Evolutionary conservation across 495 filamentous ascomycete genomes (phyloP).

Genomic region (Podospora bellae-mahoneyi): DNA sequence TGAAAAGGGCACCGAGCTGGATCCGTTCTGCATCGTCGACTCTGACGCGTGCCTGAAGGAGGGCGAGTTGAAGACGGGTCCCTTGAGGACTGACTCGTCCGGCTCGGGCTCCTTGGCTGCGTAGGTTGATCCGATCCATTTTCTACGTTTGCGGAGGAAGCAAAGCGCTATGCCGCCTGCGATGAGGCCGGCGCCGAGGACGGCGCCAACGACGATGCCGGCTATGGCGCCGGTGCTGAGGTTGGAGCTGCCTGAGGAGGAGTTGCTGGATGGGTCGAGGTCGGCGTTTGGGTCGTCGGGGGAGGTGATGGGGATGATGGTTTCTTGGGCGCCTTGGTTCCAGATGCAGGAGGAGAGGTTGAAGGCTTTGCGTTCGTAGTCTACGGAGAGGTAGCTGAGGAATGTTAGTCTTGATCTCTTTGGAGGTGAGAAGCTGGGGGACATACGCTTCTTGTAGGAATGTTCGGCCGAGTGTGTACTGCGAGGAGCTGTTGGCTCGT

Average conservation of each 20-base stretch:
- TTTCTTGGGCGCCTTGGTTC: slow-evolving; percentile 31
- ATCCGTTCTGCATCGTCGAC: slow-evolving; percentile 17
- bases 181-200: slow-evolving; percentile 24
- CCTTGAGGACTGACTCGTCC: slow-evolving; percentile 24
- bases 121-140: slow-evolving; percentile 21
- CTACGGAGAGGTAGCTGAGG: slow-evolving; percentile 42
- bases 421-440: background rate
- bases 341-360: slow-evolving; percentile 44
- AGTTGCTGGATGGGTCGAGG: slow-evolving; percentile 4
- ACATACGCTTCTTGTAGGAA: slow-evolving; percentile 56
- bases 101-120: slow-evolving; percentile 16
- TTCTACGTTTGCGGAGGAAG: slow-evolving; percentile 29
- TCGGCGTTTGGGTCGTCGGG: slow-evolving; percentile 10
- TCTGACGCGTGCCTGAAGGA: slow-evolving; percentile 7
- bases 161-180: slow-evolving; percentile 21
- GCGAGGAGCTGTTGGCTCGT: slow-evolving; percentile 45
- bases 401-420: background rate
- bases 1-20: slow-evolving; percentile 16
- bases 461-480: slow-evolving; percentile 54
- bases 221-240: slow-evolving; percentile 36
- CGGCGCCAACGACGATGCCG: slow-evolving; percentile 35
- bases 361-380: slow-evolving; percentile 48
- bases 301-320: slow-evolving; percentile 36
- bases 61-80: slow-evolving; percentile 25
- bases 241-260: background rate